Evolutionary conservation across 2,329 filamentous ascomycete genomes (phyloP).

Genomic region (Xylaria sp.): DNA sequence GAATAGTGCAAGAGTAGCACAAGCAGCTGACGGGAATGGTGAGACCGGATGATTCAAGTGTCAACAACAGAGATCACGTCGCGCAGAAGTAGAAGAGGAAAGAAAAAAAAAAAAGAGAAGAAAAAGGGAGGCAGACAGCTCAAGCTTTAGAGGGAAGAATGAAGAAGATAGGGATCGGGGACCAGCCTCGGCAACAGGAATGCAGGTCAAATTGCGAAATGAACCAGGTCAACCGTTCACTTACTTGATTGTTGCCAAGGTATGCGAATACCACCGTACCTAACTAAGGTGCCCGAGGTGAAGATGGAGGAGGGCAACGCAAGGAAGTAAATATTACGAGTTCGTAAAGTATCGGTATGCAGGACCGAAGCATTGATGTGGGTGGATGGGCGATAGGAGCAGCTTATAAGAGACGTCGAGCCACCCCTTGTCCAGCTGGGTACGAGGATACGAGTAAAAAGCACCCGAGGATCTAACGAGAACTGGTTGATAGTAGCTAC

Average conservation of each 20-base stretch:
- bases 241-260: neutral
- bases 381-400: neutral
- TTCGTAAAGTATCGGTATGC: neutral
- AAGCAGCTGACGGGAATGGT: no score
- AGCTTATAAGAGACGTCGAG: slow-evolving; percentile 6
- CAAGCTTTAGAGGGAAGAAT: slow-evolving; percentile 1
- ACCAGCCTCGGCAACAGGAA: neutral
- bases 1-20: neutral
- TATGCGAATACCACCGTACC: neutral
- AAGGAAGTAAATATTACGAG: no score
- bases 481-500: neutral
- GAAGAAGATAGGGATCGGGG: neutral
- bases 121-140: slow-evolving; percentile 3
- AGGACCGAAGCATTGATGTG: neutral
- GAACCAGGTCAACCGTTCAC: neutral
- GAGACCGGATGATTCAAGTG: neutral
- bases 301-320: neutral
- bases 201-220: slow-evolving; percentile 6
- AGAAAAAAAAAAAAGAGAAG: neutral
- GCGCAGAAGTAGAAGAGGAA: neutral
- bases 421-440: neutral
- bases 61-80: neutral
- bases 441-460: no score
- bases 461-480: slow-evolving; percentile 11
- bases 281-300: neutral